These are phyloP conservation scores for Albophoma yamanashiensis DNA, from an alignment of 2,329 filamentous ascomycete species.

Conservation along the genomic window DNA sequence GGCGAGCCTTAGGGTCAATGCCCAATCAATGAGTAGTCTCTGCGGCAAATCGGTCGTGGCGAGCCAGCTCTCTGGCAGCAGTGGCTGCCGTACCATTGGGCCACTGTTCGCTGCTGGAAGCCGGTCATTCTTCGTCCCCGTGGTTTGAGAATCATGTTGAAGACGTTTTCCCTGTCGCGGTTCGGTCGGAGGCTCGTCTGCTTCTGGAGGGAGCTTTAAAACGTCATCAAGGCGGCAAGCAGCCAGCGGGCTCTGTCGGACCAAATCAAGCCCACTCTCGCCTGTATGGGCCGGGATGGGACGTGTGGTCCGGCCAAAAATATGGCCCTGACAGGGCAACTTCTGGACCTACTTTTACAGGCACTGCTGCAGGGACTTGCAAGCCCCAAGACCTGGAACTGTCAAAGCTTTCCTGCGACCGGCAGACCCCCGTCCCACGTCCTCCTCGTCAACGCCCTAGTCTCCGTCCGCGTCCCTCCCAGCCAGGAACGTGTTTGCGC, in stretches of 20 bases:
- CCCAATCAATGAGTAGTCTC: conserved; percentile 6
- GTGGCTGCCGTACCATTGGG: not conserved
- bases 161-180: not conserved
- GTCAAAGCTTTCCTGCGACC: not conserved
- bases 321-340: not conserved
- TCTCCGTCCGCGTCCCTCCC: not conserved
- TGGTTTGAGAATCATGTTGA: not conserved
- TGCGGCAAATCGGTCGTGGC: not conserved
- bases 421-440: conserved; percentile 4
- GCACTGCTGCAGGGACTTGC: not conserved
- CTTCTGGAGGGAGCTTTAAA: conserved; percentile 3
- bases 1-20: conserved; percentile 2
- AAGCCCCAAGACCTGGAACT: not conserved
- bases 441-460: not conserved
- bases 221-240: conserved; percentile 23
- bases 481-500: conserved; percentile 14
- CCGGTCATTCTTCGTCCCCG: not conserved
- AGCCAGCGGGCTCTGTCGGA: conserved; percentile 8
- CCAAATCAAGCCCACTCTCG: conserved; percentile 2
- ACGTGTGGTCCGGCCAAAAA: not conserved
- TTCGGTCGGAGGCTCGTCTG: not conserved
- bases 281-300: not conserved
- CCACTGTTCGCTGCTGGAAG: not conserved
- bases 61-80: not conserved
- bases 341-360: not conserved